These are phyloP conservation scores for Ilex aquifolium DNA, from an alignment of 257 asterid species.

Conservation along the genomic window DNA sequence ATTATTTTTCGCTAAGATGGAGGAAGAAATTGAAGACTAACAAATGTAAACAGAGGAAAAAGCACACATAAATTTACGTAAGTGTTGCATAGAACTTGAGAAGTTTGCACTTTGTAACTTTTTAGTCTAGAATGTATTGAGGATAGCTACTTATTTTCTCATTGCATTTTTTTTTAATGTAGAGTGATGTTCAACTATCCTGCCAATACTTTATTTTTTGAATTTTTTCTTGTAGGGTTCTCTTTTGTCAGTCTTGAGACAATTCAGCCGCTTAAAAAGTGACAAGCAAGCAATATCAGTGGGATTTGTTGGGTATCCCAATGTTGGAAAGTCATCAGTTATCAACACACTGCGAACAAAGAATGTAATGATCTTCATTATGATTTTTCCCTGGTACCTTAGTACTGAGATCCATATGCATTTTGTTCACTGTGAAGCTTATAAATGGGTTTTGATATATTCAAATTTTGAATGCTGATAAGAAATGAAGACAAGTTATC, in stretches of 20 bases:
- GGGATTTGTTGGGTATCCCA: constrained; percentile 95
- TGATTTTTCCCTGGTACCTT: neutral
- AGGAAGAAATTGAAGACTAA: neutral
- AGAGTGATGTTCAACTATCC: too few species aligned
- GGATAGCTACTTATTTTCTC: neutral
- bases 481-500: too few species aligned
- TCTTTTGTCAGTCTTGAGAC: constrained; percentile 83
- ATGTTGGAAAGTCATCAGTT: constrained; percentile 97
- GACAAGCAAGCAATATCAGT: constrained; percentile 98
- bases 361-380: constrained; percentile 43
- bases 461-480: too few species aligned
- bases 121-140: too few species aligned
- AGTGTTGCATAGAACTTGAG: too few species aligned
- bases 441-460: too few species aligned
- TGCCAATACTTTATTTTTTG: neutral
- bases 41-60: neutral
- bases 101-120: too few species aligned
- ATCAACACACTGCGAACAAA: constrained; percentile 95
- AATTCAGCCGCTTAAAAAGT: constrained; percentile 78
- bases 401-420: too few species aligned
- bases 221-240: constrained; percentile 49
- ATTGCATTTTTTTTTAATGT: neutral
- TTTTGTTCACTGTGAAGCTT: too few species aligned
- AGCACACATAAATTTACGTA: too few species aligned
- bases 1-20: too few species aligned